Conservation (phyloP, 2,329 filamentous ascomycete species). For the Colletotrichum phormii region DNA sequence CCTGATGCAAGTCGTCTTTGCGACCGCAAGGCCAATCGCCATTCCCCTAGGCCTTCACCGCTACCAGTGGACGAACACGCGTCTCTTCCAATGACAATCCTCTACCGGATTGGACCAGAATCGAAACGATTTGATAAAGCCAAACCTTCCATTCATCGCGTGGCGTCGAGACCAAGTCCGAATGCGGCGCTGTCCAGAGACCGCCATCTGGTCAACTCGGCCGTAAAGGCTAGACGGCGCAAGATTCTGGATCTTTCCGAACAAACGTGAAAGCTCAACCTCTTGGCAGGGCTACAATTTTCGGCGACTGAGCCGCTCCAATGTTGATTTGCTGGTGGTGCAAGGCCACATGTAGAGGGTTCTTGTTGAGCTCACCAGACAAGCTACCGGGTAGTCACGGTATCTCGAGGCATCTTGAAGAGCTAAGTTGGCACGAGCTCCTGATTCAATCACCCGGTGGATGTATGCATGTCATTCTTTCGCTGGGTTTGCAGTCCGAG, state of each 20-base stretch:
- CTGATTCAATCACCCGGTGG: background rate
- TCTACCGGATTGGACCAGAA: background rate
- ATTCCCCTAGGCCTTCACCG: background rate
- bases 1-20: background rate
- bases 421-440: background rate
- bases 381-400: background rate
- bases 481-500: background rate
- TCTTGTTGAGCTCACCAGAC: background rate
- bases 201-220: conserved; percentile 3
- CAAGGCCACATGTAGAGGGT: background rate
- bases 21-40: background rate
- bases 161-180: conserved; percentile 7
- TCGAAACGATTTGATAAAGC: background rate
- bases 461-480: background rate
- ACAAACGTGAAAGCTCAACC: background rate
- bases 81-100: background rate
- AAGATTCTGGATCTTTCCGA: background rate
- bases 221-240: background rate
- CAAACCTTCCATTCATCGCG: background rate
- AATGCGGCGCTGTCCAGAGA: conserved; percentile 3
- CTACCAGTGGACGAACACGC: background rate
- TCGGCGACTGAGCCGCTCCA: background rate
- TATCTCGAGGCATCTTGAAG: background rate
- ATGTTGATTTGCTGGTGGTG: background rate
- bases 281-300: background rate